These are phyloP conservation scores for Alternaria hordeiaustralica DNA, from an alignment of 2,329 filamentous ascomycete genomes.

Conservation along the genomic window DNA sequence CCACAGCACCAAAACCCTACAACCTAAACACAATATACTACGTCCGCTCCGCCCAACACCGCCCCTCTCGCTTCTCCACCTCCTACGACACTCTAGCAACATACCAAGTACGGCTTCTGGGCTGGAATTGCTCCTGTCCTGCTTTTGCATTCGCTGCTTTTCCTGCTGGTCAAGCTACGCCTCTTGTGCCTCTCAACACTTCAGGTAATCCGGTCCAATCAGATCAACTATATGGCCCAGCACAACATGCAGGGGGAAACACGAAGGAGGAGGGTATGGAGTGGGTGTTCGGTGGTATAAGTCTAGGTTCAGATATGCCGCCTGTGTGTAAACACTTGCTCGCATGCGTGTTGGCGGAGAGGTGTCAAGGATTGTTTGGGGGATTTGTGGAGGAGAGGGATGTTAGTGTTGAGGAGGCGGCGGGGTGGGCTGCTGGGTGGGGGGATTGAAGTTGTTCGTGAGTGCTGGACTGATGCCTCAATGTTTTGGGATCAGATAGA, in stretches of 20 bases:
- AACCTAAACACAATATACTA: conserved; percentile 55
- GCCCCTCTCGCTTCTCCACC: conserved; percentile 45
- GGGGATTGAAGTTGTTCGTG: conserved; percentile 34
- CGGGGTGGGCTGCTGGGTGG: conserved; percentile 65
- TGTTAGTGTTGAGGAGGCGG: conserved; percentile 71
- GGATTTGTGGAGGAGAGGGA: conserved; percentile 61
- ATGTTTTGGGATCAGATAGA: no score
- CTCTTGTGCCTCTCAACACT: conserved; percentile 1
- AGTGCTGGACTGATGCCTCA: no score
- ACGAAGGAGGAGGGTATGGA: no score
- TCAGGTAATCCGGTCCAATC: background rate
- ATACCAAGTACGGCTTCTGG: conserved; percentile 75
- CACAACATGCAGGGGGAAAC: no score
- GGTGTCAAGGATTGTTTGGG: conserved; percentile 65
- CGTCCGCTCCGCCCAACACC: conserved; percentile 65
- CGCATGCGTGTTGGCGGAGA: conserved; percentile 77
- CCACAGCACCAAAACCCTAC: background rate
- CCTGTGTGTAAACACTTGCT: conserved; percentile 87
- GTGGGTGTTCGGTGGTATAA: conserved; percentile 52
- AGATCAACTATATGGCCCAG: no score
- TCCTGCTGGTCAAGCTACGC: conserved; percentile 36
- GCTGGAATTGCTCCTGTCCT: conserved; percentile 92
- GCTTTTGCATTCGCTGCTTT: conserved; percentile 80
- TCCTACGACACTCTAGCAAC: conserved; percentile 34
- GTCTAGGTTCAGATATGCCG: conserved; percentile 56